Conservation (phyloP, 1,139 yeast species). For the Diutina rugosa region DNA sequence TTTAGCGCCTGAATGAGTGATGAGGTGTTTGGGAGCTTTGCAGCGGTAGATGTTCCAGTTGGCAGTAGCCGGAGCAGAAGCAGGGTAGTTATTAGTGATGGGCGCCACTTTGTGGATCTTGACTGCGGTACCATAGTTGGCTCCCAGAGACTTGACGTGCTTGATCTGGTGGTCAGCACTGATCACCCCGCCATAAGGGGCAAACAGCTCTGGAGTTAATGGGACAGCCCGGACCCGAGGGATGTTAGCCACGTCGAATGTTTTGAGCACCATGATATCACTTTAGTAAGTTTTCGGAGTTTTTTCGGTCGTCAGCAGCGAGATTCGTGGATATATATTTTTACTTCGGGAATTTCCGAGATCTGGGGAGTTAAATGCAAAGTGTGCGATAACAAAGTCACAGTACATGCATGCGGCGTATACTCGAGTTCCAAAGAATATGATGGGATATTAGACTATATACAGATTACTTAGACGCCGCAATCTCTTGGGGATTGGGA, state of each 20-base stretch:
- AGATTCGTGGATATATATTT: neutral
- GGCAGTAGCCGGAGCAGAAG: constrained; percentile 36
- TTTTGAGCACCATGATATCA: neutral
- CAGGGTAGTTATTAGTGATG: constrained; percentile 35
- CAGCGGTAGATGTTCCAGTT: constrained; percentile 81
- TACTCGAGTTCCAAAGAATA: too few species aligned
- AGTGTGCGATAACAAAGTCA: neutral
- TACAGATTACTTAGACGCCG: neutral
- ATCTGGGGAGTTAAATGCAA: neutral
- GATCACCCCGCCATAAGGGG: constrained; percentile 31
- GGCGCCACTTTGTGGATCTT: constrained; percentile 68
- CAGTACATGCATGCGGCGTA: neutral
- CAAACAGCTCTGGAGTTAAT: constrained; percentile 29
- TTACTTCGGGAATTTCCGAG: neutral
- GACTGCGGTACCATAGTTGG: constrained; percentile 90
- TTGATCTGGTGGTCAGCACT: constrained; percentile 33
- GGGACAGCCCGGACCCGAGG: constrained; percentile 17
- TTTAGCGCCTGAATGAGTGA: constrained; percentile 11
- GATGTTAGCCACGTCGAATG: neutral
- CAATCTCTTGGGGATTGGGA: constrained; percentile 2
- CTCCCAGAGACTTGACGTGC: constrained; percentile 27
- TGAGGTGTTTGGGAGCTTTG: constrained; percentile 55
- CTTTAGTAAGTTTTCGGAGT: neutral
- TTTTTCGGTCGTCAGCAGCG: neutral
- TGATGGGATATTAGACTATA: neutral